phyloP scores from a whole-genome alignment of 2,329 filamentous ascomycete genomes.

The Microcera coccophila region DNA sequence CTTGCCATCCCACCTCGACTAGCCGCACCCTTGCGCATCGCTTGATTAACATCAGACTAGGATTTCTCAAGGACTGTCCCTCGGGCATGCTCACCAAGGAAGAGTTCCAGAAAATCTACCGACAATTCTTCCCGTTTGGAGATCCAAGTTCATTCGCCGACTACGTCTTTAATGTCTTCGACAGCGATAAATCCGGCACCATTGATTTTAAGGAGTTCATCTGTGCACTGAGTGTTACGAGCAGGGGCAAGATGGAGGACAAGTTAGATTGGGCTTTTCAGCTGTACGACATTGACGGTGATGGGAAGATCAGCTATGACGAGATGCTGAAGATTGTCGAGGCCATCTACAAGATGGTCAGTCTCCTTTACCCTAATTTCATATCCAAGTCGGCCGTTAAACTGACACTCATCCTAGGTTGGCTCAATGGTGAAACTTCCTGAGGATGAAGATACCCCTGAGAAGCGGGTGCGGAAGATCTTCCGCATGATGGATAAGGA shows the following conservation, averaged over 20 bases:
- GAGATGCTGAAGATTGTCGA: slow-evolving; percentile 99
- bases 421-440: slow-evolving; percentile 99
- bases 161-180: slow-evolving; percentile 99
- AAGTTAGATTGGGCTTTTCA: slow-evolving; percentile 99
- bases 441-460: slow-evolving; percentile 96
- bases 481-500: slow-evolving; percentile 99
- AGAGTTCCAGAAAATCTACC: slow-evolving; percentile 99
- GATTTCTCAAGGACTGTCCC: slow-evolving; percentile 97
- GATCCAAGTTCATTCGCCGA: slow-evolving; percentile 97
- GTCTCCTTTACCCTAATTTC: slow-evolving; percentile 5
- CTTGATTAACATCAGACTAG: slow-evolving; percentile 43
- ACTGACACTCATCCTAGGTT: slow-evolving; percentile 54
- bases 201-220: slow-evolving; percentile 99
- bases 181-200: slow-evolving; percentile 92
- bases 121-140: slow-evolving; percentile 98
- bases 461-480: slow-evolving; percentile 97
- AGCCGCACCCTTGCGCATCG: slow-evolving; percentile 1
- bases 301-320: slow-evolving; percentile 98
- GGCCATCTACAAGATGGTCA: slow-evolving; percentile 99
- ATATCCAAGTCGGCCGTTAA: background rate
- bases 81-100: slow-evolving; percentile 95
- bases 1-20: slow-evolving; percentile 4
- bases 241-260: slow-evolving; percentile 97
- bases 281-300: slow-evolving; percentile 97
- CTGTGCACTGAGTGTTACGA: slow-evolving; percentile 93